These are phyloP conservation scores for Roridomyces roridus DNA, from an alignment of 768 basidiomycete species.

Conservation along the genomic window DNA sequence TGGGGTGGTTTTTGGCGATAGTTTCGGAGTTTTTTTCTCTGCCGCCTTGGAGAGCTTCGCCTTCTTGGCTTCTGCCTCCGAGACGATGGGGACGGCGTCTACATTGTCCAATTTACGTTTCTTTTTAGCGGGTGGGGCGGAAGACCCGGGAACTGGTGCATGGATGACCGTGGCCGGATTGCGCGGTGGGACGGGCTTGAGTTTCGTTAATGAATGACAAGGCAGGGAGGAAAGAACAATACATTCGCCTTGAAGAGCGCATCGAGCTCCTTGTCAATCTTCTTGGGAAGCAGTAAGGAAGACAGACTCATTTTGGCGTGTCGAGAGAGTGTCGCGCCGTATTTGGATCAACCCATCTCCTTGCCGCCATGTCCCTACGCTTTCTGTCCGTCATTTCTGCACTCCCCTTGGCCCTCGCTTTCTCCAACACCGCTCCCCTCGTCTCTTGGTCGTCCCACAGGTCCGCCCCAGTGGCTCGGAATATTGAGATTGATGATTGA, in stretches of 20 bases:
- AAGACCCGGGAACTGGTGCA: conserved; percentile 5
- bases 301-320: conserved; percentile 56
- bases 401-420: conserved; percentile 57
- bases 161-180: conserved; percentile 22
- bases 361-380: conserved; percentile 54
- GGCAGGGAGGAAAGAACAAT: conserved; percentile 25
- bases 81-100: background rate
- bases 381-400: conserved; percentile 51
- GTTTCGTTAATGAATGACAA: background rate
- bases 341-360: too few relatives aligned
- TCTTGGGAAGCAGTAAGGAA: conserved; percentile 54
- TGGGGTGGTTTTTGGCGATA: conserved; percentile 19
- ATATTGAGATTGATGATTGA: background rate
- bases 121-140: conserved; percentile 30
- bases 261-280: conserved; percentile 68
- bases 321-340: too few relatives aligned
- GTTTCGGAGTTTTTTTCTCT: background rate
- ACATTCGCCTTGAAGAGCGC: conserved; percentile 64
- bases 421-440: conserved; percentile 66
- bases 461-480: conserved; percentile 37
- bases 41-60: conserved; percentile 9
- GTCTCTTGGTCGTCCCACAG: conserved; percentile 75
- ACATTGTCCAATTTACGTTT: conserved; percentile 38
- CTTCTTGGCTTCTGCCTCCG: conserved; percentile 10
- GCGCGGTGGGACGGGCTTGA: conserved; percentile 24